A percentile compares a stretch with the other conserved stretches of the same genome.
These are phyloP conservation scores for Penicillium griseofulvum DNA, from an alignment of 2,329 filamentous ascomycete species.

Conservation along the genomic window DNA sequence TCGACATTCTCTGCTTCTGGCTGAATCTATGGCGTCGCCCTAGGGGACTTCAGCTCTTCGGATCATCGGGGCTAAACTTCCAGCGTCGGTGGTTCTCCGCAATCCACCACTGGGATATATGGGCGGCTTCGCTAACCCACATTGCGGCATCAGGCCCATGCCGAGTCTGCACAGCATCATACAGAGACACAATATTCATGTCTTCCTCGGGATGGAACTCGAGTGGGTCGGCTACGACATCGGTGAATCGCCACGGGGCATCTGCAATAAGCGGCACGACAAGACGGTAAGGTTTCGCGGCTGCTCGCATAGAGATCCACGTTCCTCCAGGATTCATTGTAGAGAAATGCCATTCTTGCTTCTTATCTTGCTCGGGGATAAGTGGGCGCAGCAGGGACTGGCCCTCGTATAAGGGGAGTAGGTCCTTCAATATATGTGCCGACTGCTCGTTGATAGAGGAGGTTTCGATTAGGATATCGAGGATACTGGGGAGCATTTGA, in stretches of 20 bases:
- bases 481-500: slow-evolving; percentile 48
- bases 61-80: slow-evolving; percentile 13
- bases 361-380: slow-evolving; percentile 32
- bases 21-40: neutral
- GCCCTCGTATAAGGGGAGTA: slow-evolving; percentile 48
- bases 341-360: slow-evolving; percentile 35
- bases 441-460: slow-evolving; percentile 39
- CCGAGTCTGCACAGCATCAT: slow-evolving; percentile 22
- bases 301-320: slow-evolving; percentile 63
- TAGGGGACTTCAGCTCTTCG: neutral
- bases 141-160: slow-evolving; percentile 34
- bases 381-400: slow-evolving; percentile 48
- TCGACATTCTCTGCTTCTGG: neutral
- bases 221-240: slow-evolving; percentile 34
- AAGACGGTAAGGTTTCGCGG: slow-evolving; percentile 75
- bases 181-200: slow-evolving; percentile 30
- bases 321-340: slow-evolving; percentile 38
- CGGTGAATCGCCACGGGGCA: slow-evolving; percentile 44
- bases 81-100: slow-evolving; percentile 31
- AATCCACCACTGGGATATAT: slow-evolving; percentile 43
- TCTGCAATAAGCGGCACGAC: slow-evolving; percentile 74
- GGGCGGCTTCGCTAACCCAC: slow-evolving; percentile 38
- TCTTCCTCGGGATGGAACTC: slow-evolving; percentile 35
- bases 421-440: slow-evolving; percentile 34
- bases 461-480: slow-evolving; percentile 46